These are phyloP conservation scores for Aspergillus terreus DNA, from an alignment of 2,329 filamentous ascomycete species.

Conservation along the genomic window DNA sequence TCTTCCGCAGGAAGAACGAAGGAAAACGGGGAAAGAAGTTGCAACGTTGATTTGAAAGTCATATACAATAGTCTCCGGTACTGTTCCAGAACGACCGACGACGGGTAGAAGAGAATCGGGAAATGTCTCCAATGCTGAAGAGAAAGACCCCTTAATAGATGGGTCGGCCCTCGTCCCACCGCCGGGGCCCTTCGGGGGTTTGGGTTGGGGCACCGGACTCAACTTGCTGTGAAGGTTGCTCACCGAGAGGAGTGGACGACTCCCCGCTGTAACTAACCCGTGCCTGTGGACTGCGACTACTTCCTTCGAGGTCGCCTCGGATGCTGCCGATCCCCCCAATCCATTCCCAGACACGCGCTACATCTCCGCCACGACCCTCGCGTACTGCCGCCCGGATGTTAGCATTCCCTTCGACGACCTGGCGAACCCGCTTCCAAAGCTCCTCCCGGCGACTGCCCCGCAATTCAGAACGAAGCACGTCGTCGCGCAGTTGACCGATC, in stretches of 20 bases:
- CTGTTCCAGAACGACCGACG: too few relatives aligned
- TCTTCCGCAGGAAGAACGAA: too few relatives aligned
- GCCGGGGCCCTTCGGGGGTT: conserved; percentile 26
- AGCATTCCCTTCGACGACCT: conserved; percentile 86
- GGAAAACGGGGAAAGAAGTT: not conserved
- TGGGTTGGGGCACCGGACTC: conserved; percentile 17
- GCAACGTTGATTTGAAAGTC: not conserved
- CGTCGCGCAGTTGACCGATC: conserved; percentile 84
- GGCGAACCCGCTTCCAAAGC: conserved; percentile 78
- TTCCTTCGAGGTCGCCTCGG: conserved; percentile 32
- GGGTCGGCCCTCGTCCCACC: conserved; percentile 42
- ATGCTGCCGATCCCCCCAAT: conserved; percentile 57
- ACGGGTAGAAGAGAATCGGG: not conserved
- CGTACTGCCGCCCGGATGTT: conserved; percentile 80
- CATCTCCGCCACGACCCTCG: conserved; percentile 53
- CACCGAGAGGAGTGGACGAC: conserved; percentile 8
- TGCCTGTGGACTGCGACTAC: conserved; percentile 19
- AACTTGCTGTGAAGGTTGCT: conserved; percentile 15
- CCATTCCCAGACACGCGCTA: conserved; percentile 66
- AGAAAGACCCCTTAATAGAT: conserved; percentile 31
- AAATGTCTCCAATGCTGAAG: not conserved
- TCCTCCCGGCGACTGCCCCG: conserved; percentile 70
- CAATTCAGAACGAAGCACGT: conserved; percentile 80
- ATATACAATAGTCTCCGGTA: not conserved
- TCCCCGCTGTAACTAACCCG: conserved; percentile 22